These are phyloP conservation scores for Aegle marmelos DNA, from an alignment of 345 rosid genomes.

Conservation along the genomic window DNA sequence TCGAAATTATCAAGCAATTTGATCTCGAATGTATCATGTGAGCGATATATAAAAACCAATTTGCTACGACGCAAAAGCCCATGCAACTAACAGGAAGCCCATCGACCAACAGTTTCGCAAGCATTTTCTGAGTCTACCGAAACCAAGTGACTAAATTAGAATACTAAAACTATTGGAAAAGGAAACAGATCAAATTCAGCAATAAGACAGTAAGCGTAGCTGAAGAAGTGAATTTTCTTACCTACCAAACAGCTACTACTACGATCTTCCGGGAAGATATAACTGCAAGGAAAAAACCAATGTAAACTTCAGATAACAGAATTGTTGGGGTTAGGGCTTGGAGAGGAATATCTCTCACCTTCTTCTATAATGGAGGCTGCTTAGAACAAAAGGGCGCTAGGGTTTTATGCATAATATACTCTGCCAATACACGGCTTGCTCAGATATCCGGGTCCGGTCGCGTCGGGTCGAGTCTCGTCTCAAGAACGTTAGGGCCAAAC, in stretches of 20 bases:
- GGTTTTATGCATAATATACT: neutral
- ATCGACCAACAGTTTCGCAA: neutral
- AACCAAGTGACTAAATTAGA: neutral
- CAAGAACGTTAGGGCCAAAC: neutral
- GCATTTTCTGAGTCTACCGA: neutral
- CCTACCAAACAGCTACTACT: conserved; percentile 26
- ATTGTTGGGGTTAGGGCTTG: neutral
- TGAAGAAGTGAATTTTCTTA: conserved; percentile 10
- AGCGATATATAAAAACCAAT: neutral
- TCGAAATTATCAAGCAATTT: neutral
- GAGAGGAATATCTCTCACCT: neutral
- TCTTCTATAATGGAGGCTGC: neutral
- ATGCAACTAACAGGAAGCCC: neutral
- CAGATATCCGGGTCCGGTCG: neutral
- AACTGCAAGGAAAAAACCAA: conserved; percentile 13
- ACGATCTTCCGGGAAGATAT: conserved; percentile 1
- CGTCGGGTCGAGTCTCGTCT: no score
- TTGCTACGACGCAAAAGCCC: neutral
- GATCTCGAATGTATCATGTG: neutral
- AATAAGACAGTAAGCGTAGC: neutral
- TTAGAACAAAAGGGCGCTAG: neutral
- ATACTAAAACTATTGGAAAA: neutral
- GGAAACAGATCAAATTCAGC: neutral
- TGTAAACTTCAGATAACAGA: neutral
- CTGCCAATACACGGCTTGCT: no score